Percentiles rank a stretch among this genome's conserved stretches.
These are phyloP conservation scores for Kondoa malvinella DNA, from an alignment of 768 basidiomycete species.

Conservation along the genomic window DNA sequence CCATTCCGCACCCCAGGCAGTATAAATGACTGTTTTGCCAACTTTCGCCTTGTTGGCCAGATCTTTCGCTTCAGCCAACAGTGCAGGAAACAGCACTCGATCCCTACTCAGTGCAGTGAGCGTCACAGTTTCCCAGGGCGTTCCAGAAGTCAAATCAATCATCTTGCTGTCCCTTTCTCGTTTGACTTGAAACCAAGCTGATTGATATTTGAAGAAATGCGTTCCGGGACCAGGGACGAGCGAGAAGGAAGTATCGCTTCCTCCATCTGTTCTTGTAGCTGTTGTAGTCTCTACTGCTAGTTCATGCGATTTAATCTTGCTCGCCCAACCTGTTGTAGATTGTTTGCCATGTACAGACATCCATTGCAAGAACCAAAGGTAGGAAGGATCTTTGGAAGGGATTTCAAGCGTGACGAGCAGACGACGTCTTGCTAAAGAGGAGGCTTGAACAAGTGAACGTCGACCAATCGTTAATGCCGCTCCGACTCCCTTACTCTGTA, in stretches of 20 bases:
- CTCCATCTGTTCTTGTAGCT: conserved; percentile 80
- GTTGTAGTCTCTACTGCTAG: conserved; percentile 80
- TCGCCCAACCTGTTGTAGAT: conserved; percentile 27
- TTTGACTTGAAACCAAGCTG: conserved; percentile 95
- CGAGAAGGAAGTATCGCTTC: conserved; percentile 70
- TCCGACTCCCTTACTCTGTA: conserved; percentile 54
- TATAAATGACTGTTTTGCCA: conserved; percentile 88
- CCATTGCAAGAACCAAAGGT: conserved; percentile 95
- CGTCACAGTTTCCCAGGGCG: conserved; percentile 93
- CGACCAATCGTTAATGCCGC: conserved; percentile 63
- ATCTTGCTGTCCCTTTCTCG: conserved; percentile 85
- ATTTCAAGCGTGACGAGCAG: conserved; percentile 91
- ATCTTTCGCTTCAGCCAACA: conserved; percentile 77
- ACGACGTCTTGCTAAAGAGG: conserved; percentile 62
- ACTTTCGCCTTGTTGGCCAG: conserved; percentile 70
- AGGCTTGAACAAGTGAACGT: conserved; percentile 49
- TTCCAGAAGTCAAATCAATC: conserved; percentile 75
- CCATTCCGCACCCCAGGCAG: conserved; percentile 95
- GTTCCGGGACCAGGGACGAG: conserved; percentile 91
- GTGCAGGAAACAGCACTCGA: conserved; percentile 54
- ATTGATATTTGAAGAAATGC: conserved; percentile 75
- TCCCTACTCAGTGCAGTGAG: conserved; percentile 82
- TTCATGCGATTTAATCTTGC: conserved; percentile 56
- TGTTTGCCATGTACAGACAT: conserved; percentile 51
- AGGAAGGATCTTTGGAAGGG: conserved; percentile 81